These are phyloP conservation scores for Tetrapyrgos nigripes DNA, from an alignment of 1,284 basidiomycete genomes.

Conservation along the genomic window DNA sequence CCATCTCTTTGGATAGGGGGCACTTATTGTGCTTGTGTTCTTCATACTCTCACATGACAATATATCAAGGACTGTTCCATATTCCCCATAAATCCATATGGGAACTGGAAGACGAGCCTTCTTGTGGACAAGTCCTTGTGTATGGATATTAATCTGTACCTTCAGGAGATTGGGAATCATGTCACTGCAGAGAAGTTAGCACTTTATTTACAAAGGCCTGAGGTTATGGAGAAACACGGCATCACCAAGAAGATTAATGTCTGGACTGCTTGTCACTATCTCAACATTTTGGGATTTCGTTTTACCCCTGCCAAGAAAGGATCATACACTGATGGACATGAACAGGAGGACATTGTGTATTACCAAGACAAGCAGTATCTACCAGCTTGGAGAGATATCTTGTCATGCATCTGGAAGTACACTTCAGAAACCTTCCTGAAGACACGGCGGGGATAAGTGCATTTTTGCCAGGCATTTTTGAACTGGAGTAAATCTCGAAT, in stretches of 20 bases:
- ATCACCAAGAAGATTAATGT: conserved; percentile 27
- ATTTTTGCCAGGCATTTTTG: no score
- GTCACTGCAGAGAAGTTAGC: conserved; percentile 34
- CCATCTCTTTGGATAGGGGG: conserved; percentile 24
- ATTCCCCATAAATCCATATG: conserved; percentile 37
- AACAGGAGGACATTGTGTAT: conserved; percentile 3
- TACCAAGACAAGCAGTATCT: neutral
- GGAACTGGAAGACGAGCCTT: conserved; percentile 33
- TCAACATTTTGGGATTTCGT: conserved; percentile 30
- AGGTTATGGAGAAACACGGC: conserved; percentile 29
- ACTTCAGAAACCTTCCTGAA: no score
- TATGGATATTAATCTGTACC: conserved; percentile 33
- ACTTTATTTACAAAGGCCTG: conserved; percentile 23
- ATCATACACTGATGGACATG: conserved; percentile 13
- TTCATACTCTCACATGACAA: conserved; percentile 19
- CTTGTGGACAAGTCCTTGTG: conserved; percentile 34
- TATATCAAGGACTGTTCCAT: conserved; percentile 30
- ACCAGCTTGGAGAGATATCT: neutral
- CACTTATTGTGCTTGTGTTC: conserved; percentile 27
- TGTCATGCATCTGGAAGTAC: no score
- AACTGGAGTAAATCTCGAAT: no score
- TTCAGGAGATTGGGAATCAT: conserved; percentile 33
- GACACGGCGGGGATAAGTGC: no score
- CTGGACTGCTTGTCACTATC: conserved; percentile 30
- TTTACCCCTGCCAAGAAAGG: conserved; percentile 8